Conservation (phyloP, 306 rosid species). For the Quercus suber region DNA sequence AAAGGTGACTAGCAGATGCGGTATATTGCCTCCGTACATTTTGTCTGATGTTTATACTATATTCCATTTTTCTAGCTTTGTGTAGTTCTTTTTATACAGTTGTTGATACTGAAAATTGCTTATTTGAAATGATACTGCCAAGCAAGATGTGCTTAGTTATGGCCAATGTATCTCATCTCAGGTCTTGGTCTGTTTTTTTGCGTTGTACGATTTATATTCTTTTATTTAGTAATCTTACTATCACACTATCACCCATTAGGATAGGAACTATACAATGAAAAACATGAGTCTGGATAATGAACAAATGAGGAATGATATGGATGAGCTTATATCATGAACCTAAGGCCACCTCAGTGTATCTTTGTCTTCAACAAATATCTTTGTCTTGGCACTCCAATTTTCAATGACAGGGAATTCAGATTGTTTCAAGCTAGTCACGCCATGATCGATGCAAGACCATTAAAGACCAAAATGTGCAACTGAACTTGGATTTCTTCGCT, state of each 20-base stretch:
- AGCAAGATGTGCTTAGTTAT: background rate
- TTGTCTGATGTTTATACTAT: background rate
- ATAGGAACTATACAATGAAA: too few species aligned
- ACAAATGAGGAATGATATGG: too few species aligned
- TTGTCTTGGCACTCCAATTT: background rate
- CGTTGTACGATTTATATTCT: too few species aligned
- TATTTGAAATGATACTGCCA: background rate
- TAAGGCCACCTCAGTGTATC: too few species aligned
- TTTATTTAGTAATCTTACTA: too few species aligned
- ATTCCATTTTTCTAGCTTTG: background rate
- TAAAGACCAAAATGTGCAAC: too few species aligned
- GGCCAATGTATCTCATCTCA: background rate
- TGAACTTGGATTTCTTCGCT: background rate
- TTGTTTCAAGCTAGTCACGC: background rate
- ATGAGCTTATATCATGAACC: too few species aligned
- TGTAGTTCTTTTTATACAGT: background rate
- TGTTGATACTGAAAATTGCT: background rate
- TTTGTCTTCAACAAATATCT: background rate
- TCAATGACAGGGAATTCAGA: background rate
- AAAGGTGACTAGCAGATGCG: constrained; percentile 19
- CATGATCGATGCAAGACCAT: too few species aligned
- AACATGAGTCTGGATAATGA: too few species aligned
- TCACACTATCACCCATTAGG: too few species aligned
- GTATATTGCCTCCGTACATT: constrained; percentile 10
- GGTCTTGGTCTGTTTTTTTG: too few species aligned